Base-by-base conservation (phyloP, 768 basidiomycete genomes). In the Tylopilus rubrobrunneus region DNA sequence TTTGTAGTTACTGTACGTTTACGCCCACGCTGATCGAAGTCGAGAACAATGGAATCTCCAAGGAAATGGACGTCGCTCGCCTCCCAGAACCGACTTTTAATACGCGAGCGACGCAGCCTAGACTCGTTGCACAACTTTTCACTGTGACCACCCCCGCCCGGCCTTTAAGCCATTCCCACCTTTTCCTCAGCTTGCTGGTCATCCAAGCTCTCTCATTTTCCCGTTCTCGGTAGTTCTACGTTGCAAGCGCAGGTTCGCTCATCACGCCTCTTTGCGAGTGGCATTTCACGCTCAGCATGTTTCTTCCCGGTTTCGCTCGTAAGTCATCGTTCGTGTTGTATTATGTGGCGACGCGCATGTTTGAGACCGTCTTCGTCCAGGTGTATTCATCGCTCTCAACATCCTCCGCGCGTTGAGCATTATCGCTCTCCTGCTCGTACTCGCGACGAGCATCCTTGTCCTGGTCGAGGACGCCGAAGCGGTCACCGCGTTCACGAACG, bases 331-430 rank as follows among this genome's bases (percentile, higher is more conserved):
- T 9, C 10, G 5, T 19, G 21, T 21, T n/a, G 2, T 25, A 25
- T 25, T 25, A 23, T 15, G 9, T 29, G 7, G 19, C 21, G 29
- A 41, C 15, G 28, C 31, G 40, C 15, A 34, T 40, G 19, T 40
- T 31, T 7, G n/a, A 52, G 36, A 41, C 21, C 11, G 19, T 42
- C 27, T 28, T 42, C 7, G 7, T 46, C 11, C 54, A 79, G 78
- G 73, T 56, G 41, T 80, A 51, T 92, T 92, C 71, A 77, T 88
- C 65, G 83, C 81, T 59, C 83, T 95, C 68, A 95, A 96, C 67
- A 78, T 73, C 65, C 74, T 89, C 64, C 87, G 94, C 53, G 67
- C 75, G 42, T 66, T 97, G 57, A 92, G 89, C 68, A 78, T 96
- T 66, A 70, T 94, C 59, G 79, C 84, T 17, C 80, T 96, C 52